Conservation (phyloP, 495 filamentous ascomycete genomes). For the Terfezia boudieri region DNA sequence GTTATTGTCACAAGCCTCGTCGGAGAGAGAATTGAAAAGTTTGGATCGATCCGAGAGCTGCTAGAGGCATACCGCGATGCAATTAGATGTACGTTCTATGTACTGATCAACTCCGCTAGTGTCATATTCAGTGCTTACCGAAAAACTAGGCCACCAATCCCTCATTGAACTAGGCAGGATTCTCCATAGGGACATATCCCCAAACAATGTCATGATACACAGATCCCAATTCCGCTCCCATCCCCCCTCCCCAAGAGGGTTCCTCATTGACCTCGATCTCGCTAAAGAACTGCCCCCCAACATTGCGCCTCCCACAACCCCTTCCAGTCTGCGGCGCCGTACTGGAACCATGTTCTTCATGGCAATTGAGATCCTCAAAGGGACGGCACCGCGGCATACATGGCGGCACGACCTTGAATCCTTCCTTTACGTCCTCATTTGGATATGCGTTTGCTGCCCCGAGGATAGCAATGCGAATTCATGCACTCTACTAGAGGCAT, state of each 20-base stretch:
- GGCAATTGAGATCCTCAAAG: conserved; percentile 9
- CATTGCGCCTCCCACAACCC: not conserved
- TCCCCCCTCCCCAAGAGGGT: not conserved
- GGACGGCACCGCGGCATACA: conserved; percentile 1
- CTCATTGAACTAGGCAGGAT: not conserved
- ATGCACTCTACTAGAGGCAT: too few relatives aligned
- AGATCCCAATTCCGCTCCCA: too few relatives aligned
- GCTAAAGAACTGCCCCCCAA: not conserved
- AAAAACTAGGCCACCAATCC: not conserved
- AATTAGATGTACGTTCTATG: too few relatives aligned
- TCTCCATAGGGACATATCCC: conserved; percentile 1
- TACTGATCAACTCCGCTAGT: too few relatives aligned
- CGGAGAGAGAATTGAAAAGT: too few relatives aligned
- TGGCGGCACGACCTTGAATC: conserved; percentile 13
- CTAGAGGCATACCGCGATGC: too few relatives aligned
- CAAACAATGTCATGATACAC: conserved; percentile 1
- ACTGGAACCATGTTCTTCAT: conserved; percentile 8
- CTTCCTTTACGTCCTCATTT: conserved; percentile 14
- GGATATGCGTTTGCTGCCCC: conserved; percentile 2
- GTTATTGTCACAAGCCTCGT: too few relatives aligned
- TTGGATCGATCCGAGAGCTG: too few relatives aligned
- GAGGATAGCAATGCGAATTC: too few relatives aligned
- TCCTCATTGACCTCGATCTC: conserved; percentile 1
- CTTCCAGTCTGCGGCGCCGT: not conserved
- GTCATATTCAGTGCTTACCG: too few relatives aligned